A percentile compares a stretch with the other conserved stretches of the same genome.
Evolutionary conservation across 768 basidiomycete genomes (phyloP).

Genomic region (Pholiota microspora): DNA sequence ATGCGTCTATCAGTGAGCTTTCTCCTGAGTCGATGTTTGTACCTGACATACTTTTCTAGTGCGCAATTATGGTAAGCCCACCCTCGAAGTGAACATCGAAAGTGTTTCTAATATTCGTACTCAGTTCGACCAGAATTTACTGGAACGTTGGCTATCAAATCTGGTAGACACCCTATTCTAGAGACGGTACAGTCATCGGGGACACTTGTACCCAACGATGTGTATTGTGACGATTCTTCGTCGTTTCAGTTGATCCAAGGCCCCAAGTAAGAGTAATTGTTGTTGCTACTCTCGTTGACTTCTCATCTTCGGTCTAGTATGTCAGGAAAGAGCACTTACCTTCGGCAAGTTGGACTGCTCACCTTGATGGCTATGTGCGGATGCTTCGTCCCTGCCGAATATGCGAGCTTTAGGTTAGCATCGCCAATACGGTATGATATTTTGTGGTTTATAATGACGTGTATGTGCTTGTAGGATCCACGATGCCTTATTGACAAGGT

Average conservation of each 20-base stretch:
- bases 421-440: background rate
- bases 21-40: background rate
- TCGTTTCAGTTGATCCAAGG: conserved; percentile 92
- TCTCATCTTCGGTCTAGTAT: too few relatives aligned
- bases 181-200: conserved; percentile 70
- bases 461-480: conserved; percentile 53
- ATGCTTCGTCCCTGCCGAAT: conserved; percentile 91
- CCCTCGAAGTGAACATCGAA: background rate
- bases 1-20: conserved; percentile 71
- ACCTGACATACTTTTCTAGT: conserved; percentile 26
- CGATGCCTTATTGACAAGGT: conserved; percentile 77
- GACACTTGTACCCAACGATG: conserved; percentile 83
- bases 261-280: conserved; percentile 60
- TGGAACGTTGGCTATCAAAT: conserved; percentile 84
- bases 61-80: conserved; percentile 41
- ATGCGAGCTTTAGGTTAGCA: conserved; percentile 77
- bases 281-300: background rate
- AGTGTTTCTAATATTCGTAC: background rate
- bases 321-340: conserved; percentile 91
- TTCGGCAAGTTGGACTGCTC: conserved; percentile 83
- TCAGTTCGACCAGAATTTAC: conserved; percentile 91
- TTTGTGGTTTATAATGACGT: background rate
- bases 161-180: conserved; percentile 85
- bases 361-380: conserved; percentile 87
- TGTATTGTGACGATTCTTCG: conserved; percentile 81